Conservation (phyloP, 345 rosid genomes). For the Eucalyptus guilfoylei region DNA sequence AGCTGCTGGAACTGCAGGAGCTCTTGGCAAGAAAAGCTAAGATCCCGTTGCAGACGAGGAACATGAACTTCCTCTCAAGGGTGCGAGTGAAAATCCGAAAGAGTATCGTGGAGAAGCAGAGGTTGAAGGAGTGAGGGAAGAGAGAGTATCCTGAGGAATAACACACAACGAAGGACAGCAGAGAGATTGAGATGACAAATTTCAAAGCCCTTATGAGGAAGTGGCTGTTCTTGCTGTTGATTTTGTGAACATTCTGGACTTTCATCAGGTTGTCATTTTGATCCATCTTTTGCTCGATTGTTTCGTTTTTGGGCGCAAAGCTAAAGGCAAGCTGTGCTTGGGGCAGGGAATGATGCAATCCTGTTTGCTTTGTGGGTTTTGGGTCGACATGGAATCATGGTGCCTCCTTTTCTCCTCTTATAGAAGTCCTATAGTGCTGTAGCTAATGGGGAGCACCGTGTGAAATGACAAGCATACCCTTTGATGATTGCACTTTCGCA, state of each 20-base stretch:
- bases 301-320: neutral
- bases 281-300: neutral
- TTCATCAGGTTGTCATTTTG: neutral
- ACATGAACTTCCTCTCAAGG: conserved; percentile 41
- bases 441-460: neutral
- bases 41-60: conserved; percentile 47
- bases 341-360: neutral
- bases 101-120: conserved; percentile 17
- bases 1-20: neutral
- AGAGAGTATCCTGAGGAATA: conserved; percentile 11
- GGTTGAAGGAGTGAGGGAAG: conserved; percentile 12
- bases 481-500: neutral
- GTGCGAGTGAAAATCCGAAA: conserved; percentile 18
- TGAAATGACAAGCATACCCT: neutral
- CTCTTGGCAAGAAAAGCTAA: conserved; percentile 32
- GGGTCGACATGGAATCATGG: neutral
- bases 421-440: neutral
- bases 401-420: neutral
- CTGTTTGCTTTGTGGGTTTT: neutral
- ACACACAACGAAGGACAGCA: conserved; percentile 15
- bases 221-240: neutral
- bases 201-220: conserved; percentile 6
- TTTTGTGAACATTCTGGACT: neutral
- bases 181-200: conserved; percentile 5
- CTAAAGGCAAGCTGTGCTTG: neutral